phyloP scores from a whole-genome alignment of 495 filamentous ascomycete species.

The Gamarada debralockiae region DNA sequence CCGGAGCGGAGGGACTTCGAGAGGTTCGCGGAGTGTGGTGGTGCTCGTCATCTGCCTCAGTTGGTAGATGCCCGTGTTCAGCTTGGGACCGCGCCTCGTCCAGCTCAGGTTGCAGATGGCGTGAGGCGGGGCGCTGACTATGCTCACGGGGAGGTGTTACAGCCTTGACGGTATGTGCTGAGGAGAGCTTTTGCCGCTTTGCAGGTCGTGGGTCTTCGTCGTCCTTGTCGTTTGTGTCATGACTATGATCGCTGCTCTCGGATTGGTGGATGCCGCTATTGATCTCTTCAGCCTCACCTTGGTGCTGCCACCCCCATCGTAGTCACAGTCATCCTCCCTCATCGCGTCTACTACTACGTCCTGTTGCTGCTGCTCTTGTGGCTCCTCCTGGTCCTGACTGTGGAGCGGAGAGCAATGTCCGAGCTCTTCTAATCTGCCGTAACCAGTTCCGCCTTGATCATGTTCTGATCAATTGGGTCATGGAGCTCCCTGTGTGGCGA shows the following conservation, averaged over 20 bases:
- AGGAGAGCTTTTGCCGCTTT: constrained; percentile 9
- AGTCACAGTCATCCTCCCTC: neutral
- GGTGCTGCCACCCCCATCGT: neutral
- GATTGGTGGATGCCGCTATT: constrained; percentile 2
- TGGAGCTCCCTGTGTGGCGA: too few species aligned
- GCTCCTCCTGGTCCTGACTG: neutral
- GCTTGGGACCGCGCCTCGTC: constrained; percentile 10
- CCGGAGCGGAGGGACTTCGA: neutral
- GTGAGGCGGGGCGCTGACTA: constrained; percentile 3
- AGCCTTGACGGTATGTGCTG: constrained; percentile 1
- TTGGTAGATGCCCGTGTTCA: constrained; percentile 5
- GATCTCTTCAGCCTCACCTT: constrained; percentile 2
- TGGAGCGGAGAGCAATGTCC: neutral
- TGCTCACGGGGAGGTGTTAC: constrained; percentile 4
- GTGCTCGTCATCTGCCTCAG: constrained; percentile 7
- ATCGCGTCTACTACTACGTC: neutral
- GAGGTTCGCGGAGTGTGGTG: constrained; percentile 6
- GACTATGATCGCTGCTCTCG: constrained; percentile 1
- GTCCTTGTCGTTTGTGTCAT: constrained; percentile 5
- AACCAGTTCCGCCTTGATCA: neutral
- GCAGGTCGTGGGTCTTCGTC: too few species aligned
- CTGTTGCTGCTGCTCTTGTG: neutral
- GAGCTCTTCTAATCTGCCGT: neutral
- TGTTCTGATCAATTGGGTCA: neutral
- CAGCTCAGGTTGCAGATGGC: constrained; percentile 4